Evolutionary conservation across 208 protist genomes (phyloP), one percentile per base, ranked within the genome.

Genomic region (Leishmania tarentolae): DNA sequence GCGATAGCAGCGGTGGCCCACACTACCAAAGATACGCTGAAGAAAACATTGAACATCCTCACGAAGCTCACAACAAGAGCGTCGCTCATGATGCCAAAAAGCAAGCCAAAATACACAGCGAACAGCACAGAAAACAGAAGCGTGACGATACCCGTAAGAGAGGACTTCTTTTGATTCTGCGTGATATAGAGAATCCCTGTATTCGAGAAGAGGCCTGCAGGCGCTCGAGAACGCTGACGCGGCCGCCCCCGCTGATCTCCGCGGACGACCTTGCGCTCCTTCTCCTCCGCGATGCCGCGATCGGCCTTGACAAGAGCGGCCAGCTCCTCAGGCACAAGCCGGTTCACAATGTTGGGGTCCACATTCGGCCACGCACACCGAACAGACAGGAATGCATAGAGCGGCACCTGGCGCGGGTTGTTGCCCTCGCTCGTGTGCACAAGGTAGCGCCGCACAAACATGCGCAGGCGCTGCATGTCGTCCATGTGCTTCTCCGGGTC

Each of bases 391-490:
- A 94, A 97, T 31, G 85, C 72, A 7, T 80, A 82, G 31, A 97
- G 80, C 40, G 87, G 78, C 57, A 94, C 79, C 46, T 91, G 82
- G 1, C 80, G 83, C 8, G 83, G 87, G 83, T 94, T 95, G 82
- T 93, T 94, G 53, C 85, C 84, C 74, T 94, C 83, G 82, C 81
- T 85, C 53, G 91, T 89, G 81, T 94, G 91, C 35, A 95, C 92
- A 52, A 97, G 86, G 81, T 94, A 97, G 66, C 93, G 92, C 6
- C 93, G 87, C 0, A 87, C 77, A 80, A 94, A 93, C 92, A 95
- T 95, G 50, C 92, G 91, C 68, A 95, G 84, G 72, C 81, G 92
- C 85, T 97, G 92, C 86, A 94, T 88, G 78, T 97, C 93, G 78
- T 90, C 87, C 44, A 86, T 37, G 21, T 59, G 6, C 79, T 83